Evolutionary conservation across 2,329 filamentous ascomycete species (phyloP).

Genomic region (Venturia pyrina): DNA sequence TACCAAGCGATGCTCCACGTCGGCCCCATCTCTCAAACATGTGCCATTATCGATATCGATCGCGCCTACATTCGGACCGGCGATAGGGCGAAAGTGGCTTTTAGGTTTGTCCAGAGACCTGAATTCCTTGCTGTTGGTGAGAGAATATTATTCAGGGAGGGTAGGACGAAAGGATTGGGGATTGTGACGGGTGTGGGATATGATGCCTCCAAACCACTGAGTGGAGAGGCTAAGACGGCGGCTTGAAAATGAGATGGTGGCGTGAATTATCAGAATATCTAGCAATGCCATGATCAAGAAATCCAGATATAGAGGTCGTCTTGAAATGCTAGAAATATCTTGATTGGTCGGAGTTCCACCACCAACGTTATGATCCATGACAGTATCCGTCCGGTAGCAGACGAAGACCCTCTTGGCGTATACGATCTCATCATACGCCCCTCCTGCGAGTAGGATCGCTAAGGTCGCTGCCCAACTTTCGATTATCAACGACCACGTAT

Average conservation of each 20-base stretch:
- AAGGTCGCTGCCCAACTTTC: too few relatives aligned
- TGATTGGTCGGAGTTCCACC: too few relatives aligned
- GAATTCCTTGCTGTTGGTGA: constrained; percentile 88
- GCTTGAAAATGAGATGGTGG: background rate
- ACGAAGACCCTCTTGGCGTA: too few relatives aligned
- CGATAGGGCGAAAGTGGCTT: constrained; percentile 87
- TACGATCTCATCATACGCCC: too few relatives aligned
- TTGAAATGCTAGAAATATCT: too few relatives aligned
- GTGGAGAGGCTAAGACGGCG: constrained; percentile 12
- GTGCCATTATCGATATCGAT: constrained; percentile 94
- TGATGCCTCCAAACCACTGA: constrained; percentile 49
- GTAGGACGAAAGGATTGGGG: constrained; percentile 85
- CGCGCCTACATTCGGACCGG: constrained; percentile 91
- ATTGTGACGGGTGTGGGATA: constrained; percentile 91
- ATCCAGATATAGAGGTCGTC: too few relatives aligned
- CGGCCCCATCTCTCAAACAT: constrained; percentile 88
- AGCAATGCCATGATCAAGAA: too few relatives aligned
- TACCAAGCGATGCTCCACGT: constrained; percentile 99
- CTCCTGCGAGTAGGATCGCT: too few relatives aligned
- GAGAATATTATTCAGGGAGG: constrained; percentile 84
- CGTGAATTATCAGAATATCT: too few relatives aligned
- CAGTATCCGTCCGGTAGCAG: too few relatives aligned
- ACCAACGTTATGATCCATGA: too few relatives aligned
- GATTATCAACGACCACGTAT: too few relatives aligned
- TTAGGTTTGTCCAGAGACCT: constrained; percentile 86